Conservation (phyloP, 768 basidiomycete genomes). For the Phanerochaete sordida region DNA sequence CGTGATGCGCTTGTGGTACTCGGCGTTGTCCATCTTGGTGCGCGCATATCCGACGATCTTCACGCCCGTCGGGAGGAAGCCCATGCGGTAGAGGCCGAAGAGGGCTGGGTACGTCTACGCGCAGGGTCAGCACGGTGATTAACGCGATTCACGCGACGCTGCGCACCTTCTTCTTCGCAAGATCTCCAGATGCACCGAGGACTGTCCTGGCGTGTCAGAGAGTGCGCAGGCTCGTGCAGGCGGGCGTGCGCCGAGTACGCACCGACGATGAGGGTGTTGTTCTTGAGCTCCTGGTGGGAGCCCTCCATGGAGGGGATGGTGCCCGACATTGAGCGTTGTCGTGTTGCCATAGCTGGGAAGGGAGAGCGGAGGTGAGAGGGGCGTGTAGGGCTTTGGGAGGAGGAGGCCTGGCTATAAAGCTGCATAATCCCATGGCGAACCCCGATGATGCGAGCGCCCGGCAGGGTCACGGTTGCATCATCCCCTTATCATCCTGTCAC, state of each 20-base stretch:
- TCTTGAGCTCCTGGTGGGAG: slow-evolving; percentile 64
- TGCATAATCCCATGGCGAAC: slow-evolving; percentile 12
- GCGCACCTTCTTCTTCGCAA: slow-evolving; percentile 97
- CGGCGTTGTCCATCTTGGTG: slow-evolving; percentile 85
- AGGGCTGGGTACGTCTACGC: slow-evolving; percentile 90
- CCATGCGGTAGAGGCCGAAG: slow-evolving; percentile 80
- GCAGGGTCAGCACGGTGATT: neutral
- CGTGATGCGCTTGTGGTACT: slow-evolving; percentile 81
- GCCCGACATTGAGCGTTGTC: slow-evolving; percentile 60
- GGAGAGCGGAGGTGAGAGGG: slow-evolving; percentile 12
- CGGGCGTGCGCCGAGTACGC: slow-evolving; percentile 29
- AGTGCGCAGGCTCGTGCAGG: neutral
- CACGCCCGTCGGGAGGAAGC: slow-evolving; percentile 76
- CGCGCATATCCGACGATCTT: slow-evolving; percentile 96
- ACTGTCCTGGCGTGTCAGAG: slow-evolving; percentile 44
- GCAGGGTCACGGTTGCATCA: slow-evolving; percentile 3
- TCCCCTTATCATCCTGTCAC: slow-evolving; percentile 3
- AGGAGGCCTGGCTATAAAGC: neutral
- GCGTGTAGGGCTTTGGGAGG: slow-evolving; percentile 3
- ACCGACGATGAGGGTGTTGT: slow-evolving; percentile 91
- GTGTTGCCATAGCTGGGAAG: slow-evolving; percentile 24
- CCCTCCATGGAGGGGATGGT: slow-evolving; percentile 90
- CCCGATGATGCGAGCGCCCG: neutral
- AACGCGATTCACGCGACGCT: neutral
- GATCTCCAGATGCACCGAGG: slow-evolving; percentile 93